Percentiles rank a stretch among this genome's conserved stretches.
phyloP scores from a whole-genome alignment of 2,329 filamentous ascomycete species.

The Microsporum audouinii region DNA sequence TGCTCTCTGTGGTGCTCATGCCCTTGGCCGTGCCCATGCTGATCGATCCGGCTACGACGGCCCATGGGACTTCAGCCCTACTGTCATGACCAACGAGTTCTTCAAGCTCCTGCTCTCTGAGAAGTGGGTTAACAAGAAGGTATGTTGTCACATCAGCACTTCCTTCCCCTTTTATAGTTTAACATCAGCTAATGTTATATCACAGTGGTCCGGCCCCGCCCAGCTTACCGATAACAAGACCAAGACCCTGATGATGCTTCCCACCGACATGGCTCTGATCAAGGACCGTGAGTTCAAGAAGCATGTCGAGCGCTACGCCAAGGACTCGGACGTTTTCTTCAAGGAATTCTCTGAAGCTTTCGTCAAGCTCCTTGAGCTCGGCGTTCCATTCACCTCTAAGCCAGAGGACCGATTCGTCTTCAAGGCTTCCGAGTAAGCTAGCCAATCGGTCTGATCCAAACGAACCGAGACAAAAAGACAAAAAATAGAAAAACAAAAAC shows the following conservation, averaged over 20 bases:
- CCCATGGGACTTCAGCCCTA: constrained; percentile 86
- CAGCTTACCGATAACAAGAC: constrained; percentile 82
- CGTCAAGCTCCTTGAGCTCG: constrained; percentile 79
- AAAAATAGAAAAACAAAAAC: not conserved
- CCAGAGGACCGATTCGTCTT: constrained; percentile 51
- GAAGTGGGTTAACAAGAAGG: constrained; percentile 80
- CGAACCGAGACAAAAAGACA: not conserved
- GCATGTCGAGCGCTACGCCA: constrained; percentile 76
- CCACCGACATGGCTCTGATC: constrained; percentile 75
- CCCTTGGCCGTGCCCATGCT: constrained; percentile 78
- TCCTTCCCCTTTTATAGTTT: not conserved
- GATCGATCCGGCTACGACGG: constrained; percentile 81
- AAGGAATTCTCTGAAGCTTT: constrained; percentile 75
- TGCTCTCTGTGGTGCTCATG: constrained; percentile 73
- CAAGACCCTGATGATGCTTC: constrained; percentile 94
- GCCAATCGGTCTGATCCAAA: not conserved
- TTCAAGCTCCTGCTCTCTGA: constrained; percentile 77
- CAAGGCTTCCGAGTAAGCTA: constrained; percentile 41
- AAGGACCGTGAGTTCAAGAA: constrained; percentile 78
- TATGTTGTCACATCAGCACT: constrained; percentile 6
- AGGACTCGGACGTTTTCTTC: constrained; percentile 86
- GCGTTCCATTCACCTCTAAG: constrained; percentile 70
- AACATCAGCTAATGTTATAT: not conserved
- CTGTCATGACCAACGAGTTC: constrained; percentile 88
- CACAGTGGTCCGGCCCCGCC: constrained; percentile 69